Base-by-base conservation (phyloP, 495 filamentous ascomycete species). In the Margaritispora aquatica region DNA sequence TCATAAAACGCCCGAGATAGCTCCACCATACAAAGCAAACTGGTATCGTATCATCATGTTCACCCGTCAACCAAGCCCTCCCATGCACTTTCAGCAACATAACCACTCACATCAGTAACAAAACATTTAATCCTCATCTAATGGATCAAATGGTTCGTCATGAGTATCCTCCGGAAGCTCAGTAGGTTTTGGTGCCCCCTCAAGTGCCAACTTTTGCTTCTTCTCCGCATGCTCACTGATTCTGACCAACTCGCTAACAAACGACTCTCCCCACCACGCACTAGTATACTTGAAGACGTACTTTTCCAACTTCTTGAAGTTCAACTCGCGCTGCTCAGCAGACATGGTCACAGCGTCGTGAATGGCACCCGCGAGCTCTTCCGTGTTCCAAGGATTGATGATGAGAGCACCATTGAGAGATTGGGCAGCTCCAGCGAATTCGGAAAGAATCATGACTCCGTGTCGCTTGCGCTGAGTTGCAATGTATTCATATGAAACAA, bases 191-290 rank as follows among this genome's bases (percentile, higher is more conserved):
- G 47, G 11, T 2, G 47, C 3, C 11, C 21, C 36, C 10, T 15
- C 38, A 22, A 13, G 38, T 1, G 20, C 24, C 19, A 38, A 49
- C 59, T 63, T 69, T 41, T 62, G 52, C 71, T 77, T 79, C 67
- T 73, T 74, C 51, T 75, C 75, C 4, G 77, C 72, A 54, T 77
- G 71, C 57, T 80, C 76, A 15, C 85, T 86, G 58, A 90, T 86
- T 55, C 85, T 80, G 10, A 76, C 89, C 62, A 98, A 76, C 71
- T 97, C 93, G 22, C 78, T 82, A 47, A 97, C 91, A 63, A 98
- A 97, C 54, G 86, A 90, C 68, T 93, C 81, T n/a, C 93, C 94
- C 93, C 93, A 98, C 84, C 95, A 97, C 11, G 92, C 89, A 73
- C 90, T 95, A 0, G 92, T 97, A 70, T 96, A 93, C 66, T 88